phyloP scores from a whole-genome alignment of 192 early-diverging fungal genomes.

The Podila horticola region DNA sequence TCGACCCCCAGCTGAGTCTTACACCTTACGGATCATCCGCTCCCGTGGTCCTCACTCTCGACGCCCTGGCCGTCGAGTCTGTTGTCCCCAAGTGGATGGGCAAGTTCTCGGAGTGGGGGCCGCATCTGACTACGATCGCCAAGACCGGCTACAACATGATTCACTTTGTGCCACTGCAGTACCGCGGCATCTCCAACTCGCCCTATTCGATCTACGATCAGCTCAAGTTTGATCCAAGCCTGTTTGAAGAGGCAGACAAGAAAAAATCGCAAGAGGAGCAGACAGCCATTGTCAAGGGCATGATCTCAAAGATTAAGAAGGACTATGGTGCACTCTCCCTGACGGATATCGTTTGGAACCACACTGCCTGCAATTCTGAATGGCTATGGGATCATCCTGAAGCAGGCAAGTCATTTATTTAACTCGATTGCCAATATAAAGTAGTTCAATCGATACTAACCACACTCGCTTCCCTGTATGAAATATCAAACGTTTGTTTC shows the following conservation, averaged over 20 bases:
- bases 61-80: constrained; percentile 90
- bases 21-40: constrained; percentile 12
- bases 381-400: constrained; percentile 98
- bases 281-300: constrained; percentile 64
- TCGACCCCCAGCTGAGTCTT: constrained; percentile 82
- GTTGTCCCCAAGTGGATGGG: constrained; percentile 99
- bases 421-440: not conserved
- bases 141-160: constrained; percentile 97
- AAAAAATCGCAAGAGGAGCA: constrained; percentile 67
- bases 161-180: constrained; percentile 95
- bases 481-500: not conserved
- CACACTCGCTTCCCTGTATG: constrained; percentile 8
- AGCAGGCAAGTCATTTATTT: constrained; percentile 65
- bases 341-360: constrained; percentile 99
- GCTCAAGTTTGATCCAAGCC: constrained; percentile 86
- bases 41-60: constrained; percentile 71
- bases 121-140: constrained; percentile 74
- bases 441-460: not conserved
- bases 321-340: constrained; percentile 79
- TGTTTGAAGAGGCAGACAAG: constrained; percentile 75
- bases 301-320: constrained; percentile 66
- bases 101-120: constrained; percentile 77
- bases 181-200: constrained; percentile 91
- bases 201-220: constrained; percentile 99
- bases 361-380: constrained; percentile 93